phyloP scores from a whole-genome alignment of 164 flowering plant genomes.

The Tetrastigma voinierianum region DNA sequence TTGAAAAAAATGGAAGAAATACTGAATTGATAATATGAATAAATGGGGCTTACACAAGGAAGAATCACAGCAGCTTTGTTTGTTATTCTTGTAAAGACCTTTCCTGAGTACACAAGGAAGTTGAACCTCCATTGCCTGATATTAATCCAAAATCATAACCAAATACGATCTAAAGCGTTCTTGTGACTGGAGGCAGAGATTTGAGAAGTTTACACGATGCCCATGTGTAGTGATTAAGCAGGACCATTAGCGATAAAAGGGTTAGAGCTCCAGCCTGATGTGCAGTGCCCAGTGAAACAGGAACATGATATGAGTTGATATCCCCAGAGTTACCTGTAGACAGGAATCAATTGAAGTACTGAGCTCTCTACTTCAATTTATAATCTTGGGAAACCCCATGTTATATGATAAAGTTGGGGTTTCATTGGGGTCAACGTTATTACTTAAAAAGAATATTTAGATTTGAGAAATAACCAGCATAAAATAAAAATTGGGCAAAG shows the following conservation, averaged over 20 bases:
- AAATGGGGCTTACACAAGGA: no score
- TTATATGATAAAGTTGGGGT: no score
- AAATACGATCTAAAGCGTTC: constrained; percentile 18
- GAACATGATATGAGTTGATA: constrained; percentile 82
- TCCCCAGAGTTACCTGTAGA: constrained; percentile 82
- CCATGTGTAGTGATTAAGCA: constrained; percentile 80
- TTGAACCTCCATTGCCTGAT: no score
- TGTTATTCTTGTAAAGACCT: no score
- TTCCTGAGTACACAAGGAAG: no score
- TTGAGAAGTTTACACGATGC: no score
- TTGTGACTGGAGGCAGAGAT: constrained; percentile 50
- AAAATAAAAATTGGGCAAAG: background rate
- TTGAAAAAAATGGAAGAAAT: no score
- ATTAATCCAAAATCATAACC: background rate
- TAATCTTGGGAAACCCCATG: no score
- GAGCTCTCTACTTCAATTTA: background rate
- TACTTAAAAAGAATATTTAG: background rate
- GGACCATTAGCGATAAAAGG: constrained; percentile 65
- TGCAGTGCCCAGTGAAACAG: constrained; percentile 82
- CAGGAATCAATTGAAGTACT: background rate
- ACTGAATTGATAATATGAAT: no score
- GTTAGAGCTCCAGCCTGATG: constrained; percentile 97
- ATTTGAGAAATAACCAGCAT: background rate
- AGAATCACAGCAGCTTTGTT: no score
- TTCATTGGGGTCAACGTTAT: background rate